Base-by-base conservation (phyloP, 306 rosid genomes). In the Cicer arietinum region DNA sequence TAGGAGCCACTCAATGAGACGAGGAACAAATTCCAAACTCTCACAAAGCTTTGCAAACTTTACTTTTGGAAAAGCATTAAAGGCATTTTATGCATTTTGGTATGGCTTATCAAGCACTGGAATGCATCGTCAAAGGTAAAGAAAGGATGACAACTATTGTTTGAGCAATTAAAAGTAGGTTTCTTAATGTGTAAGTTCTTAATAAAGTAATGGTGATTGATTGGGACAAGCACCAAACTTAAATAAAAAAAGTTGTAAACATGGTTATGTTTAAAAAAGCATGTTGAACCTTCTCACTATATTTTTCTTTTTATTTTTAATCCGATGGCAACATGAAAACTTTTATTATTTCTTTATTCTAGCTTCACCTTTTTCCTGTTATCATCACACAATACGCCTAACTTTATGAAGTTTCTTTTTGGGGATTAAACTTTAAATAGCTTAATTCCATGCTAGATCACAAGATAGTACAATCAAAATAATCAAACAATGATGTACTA, bases 161-260 rank as follows among this genome's bases (percentile, higher is more conserved):
- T 69, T 58, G 65, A 77, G 48, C 79, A 22, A 85, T 30, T 61
- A 47, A 78, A 66, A 58, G 78, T 76, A 73, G 73, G 71, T 64
- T 74, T 78, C 77, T 73, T 78, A 61, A 73, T 73, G 52, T 4
- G 54, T 75, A 80, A 86, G 82, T 68, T 75, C 60, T 67, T 47
- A 80, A 67, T 74, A 84, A 86, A 86, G 80, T 63, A 80, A 68
- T 22, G 76, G 74, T 45, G 48, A 63, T 44, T 83, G 96, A 90
- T 88, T 68, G 82, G 68, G 90, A 90, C 87, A 72, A 74, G 69
- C 86, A 85, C 90, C 86, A 46, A 70, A 85, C 76, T 59, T 14
- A 25, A 76, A 67, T 9, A 44, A 40, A 78, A 78, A 78, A 80
- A 76, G 87, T 76, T 58, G 66, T 74, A 71, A 64, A 84, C 78